A percentile compares a stretch with the other conserved stretches of the same genome.
These are phyloP conservation scores for Candida mesenterica DNA, from an alignment of 1,139 yeast genomes.

Conservation along the genomic window DNA sequence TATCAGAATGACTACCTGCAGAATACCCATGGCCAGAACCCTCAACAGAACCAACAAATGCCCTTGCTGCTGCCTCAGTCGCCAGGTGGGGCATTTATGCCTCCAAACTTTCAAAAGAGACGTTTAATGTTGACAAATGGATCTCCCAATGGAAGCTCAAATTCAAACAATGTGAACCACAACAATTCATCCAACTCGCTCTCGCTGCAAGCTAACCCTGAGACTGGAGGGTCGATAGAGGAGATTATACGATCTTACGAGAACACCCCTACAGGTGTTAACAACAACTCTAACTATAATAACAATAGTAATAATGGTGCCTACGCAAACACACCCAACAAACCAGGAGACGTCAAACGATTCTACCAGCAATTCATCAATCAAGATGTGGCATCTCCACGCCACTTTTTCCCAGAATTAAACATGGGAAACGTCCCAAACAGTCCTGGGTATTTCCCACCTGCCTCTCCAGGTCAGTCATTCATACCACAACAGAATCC, in stretches of 20 bases:
- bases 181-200: conserved; percentile 10
- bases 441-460: conserved; percentile 4
- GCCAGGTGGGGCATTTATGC: conserved; percentile 8
- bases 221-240: conserved; percentile 28
- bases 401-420: conserved; percentile 35
- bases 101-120: conserved; percentile 29
- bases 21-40: conserved; percentile 1
- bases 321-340: conserved; percentile 10
- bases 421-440: conserved; percentile 9
- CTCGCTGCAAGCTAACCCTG: background rate
- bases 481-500: background rate
- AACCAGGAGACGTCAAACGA: conserved; percentile 19
- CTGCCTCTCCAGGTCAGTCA: conserved; percentile 10
- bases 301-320: conserved; percentile 5
- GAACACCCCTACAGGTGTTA: conserved; percentile 18
- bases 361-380: conserved; percentile 34
- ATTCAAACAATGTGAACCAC: background rate
- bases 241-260: conserved; percentile 36
- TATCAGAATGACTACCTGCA: conserved; percentile 10
- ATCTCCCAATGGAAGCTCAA: conserved; percentile 15
- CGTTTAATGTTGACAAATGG: conserved; percentile 43
- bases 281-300: conserved; percentile 6
- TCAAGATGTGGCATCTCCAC: conserved; percentile 31
- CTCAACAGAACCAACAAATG: conserved; percentile 9
- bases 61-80: conserved; percentile 6